phyloP scores from a whole-genome alignment of 768 basidiomycete genomes.

The Trametes coccinea region DNA sequence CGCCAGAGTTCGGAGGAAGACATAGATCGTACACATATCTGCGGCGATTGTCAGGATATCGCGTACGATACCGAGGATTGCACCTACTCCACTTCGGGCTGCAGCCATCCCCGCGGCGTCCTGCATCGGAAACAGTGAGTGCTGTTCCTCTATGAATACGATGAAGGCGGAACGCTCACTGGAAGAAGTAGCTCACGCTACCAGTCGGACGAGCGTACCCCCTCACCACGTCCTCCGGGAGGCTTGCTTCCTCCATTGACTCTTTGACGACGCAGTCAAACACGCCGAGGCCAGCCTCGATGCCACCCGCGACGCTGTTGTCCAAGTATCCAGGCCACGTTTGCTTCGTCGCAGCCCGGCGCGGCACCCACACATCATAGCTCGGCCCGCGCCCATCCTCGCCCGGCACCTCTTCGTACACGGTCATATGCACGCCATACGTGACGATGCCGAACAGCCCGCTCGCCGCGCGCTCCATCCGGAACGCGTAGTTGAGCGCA shows the following conservation, averaged over 20 bases:
- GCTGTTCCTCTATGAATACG: background rate
- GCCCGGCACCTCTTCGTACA: constrained; percentile 53
- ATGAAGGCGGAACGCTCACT: constrained; percentile 39
- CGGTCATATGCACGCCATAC: constrained; percentile 90
- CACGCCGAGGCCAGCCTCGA: constrained; percentile 71
- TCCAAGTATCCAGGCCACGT: constrained; percentile 91
- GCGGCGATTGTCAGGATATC: background rate
- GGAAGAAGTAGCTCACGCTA: constrained; percentile 79
- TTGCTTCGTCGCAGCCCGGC: constrained; percentile 80
- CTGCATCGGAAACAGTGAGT: constrained; percentile 33
- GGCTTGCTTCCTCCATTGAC: constrained; percentile 89
- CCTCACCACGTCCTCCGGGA: constrained; percentile 64
- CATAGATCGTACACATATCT: constrained; percentile 86
- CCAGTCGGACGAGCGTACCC: constrained; percentile 62
- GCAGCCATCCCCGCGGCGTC: constrained; percentile 73
- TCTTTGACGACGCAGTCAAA: constrained; percentile 86
- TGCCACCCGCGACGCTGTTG: constrained; percentile 91
- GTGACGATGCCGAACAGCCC: constrained; percentile 88
- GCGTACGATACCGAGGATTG: background rate
- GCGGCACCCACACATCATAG: constrained; percentile 84
- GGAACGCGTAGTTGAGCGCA: constrained; percentile 69
- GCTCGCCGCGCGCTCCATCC: constrained; percentile 88
- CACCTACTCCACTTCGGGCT: constrained; percentile 81
- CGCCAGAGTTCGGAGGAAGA: constrained; percentile 55
- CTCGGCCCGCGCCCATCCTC: constrained; percentile 31